Evolutionary conservation across 2,329 filamentous ascomycete genomes (phyloP).

Genomic region (Neonectria sp.): DNA sequence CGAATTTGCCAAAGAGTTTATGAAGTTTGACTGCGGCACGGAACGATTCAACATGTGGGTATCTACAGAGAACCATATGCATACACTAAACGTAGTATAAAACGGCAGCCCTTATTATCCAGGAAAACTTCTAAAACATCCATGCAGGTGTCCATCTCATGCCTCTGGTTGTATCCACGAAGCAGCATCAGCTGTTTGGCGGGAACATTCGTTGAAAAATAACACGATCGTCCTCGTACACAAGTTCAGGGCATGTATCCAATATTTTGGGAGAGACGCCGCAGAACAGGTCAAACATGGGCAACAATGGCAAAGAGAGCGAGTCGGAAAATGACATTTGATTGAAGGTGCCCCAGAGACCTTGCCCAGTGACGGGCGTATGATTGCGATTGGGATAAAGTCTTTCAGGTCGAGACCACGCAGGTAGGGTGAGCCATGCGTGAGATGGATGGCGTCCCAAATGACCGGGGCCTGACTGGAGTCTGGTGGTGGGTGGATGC

Average conservation of each 20-base stretch:
- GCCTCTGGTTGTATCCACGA: background rate
- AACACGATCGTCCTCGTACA: too few relatives aligned
- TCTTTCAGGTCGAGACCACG: background rate
- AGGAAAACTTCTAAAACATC: background rate
- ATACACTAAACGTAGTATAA: background rate
- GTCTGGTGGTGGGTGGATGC: background rate
- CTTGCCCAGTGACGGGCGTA: too few relatives aligned
- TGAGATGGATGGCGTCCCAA: background rate
- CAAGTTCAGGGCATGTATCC: too few relatives aligned
- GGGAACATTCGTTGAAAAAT: background rate
- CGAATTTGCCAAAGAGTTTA: constrained; percentile 4
- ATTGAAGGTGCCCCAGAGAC: too few relatives aligned
- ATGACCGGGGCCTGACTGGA: background rate
- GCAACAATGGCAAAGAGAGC: too few relatives aligned
- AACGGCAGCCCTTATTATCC: too few relatives aligned
- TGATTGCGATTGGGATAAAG: too few relatives aligned
- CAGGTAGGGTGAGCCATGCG: background rate
- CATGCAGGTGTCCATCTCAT: background rate
- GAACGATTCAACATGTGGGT: constrained; percentile 7
- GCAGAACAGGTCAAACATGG: too few relatives aligned
- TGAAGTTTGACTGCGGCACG: constrained; percentile 10
- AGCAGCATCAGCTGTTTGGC: constrained; percentile 10
- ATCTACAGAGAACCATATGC: background rate
- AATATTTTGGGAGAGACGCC: too few relatives aligned
- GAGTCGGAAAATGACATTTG: too few relatives aligned